Conservation (phyloP, 1,139 yeast genomes). For the Geotrichum cucujoidarum region DNA sequence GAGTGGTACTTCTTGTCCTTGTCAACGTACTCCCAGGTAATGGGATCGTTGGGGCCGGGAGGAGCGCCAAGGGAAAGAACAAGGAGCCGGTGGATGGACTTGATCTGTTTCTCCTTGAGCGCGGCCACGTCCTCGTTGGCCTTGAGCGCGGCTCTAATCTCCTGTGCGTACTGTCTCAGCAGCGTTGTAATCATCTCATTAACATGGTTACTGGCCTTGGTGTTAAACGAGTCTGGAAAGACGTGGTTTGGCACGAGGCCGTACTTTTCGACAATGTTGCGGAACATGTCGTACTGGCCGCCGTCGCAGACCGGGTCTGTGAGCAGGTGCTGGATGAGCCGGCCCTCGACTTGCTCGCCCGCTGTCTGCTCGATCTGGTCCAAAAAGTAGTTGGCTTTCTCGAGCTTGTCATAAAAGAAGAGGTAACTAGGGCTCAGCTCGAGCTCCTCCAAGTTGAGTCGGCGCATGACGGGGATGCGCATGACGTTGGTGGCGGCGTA, state of each 20-base stretch:
- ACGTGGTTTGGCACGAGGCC: conserved; percentile 70
- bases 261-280: conserved; percentile 67
- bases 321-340: conserved; percentile 60
- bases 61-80: conserved; percentile 70
- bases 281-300: conserved; percentile 82
- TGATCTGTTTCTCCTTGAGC: conserved; percentile 49
- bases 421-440: conserved; percentile 70
- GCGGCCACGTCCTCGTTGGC: conserved; percentile 29
- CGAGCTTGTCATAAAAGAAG: conserved; percentile 70
- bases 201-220: conserved; percentile 52
- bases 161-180: conserved; percentile 69
- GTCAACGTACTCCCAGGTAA: conserved; percentile 70
- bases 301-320: conserved; percentile 69
- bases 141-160: conserved; percentile 48
- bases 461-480: conserved; percentile 56
- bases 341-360: conserved; percentile 50
- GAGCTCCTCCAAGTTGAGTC: conserved; percentile 60
- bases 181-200: conserved; percentile 61
- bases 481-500: conserved; percentile 75
- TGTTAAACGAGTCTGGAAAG: conserved; percentile 68
- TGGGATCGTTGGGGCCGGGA: conserved; percentile 61
- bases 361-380: conserved; percentile 67
- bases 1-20: conserved; percentile 60
- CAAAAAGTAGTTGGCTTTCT: conserved; percentile 68
- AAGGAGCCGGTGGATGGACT: conserved; percentile 58